A percentile compares a stretch with the other conserved stretches of the same genome.
Evolutionary conservation across 1,284 basidiomycete genomes (phyloP).

Genomic region (Meripilus lineatus): DNA sequence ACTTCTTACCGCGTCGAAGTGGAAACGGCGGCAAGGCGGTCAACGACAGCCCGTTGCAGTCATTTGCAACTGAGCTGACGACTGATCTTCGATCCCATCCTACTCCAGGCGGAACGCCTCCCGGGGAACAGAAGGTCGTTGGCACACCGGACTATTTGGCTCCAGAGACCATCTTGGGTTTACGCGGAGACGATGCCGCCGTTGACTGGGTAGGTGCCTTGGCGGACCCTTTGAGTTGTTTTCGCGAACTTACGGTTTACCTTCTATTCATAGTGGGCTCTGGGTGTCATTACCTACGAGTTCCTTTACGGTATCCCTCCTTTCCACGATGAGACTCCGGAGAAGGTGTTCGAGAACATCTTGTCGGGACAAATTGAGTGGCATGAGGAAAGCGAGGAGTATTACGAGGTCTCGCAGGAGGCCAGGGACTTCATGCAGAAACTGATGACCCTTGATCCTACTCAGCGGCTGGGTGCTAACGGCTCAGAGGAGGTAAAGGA

Average conservation of each 20-base stretch:
- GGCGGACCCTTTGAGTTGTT: slow-evolving; percentile 3
- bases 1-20: slow-evolving; percentile 45
- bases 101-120: slow-evolving; percentile 59
- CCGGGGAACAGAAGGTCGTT: slow-evolving; percentile 89
- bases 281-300: slow-evolving; percentile 98
- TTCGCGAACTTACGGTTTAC: slow-evolving; percentile 10
- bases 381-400: slow-evolving; percentile 96
- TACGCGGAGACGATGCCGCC: slow-evolving; percentile 91
- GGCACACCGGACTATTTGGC: slow-evolving; percentile 97
- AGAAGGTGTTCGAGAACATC: slow-evolving; percentile 98
- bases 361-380: slow-evolving; percentile 94
- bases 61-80: slow-evolving; percentile 77
- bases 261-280: slow-evolving; percentile 71
- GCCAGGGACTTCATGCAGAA: slow-evolving; percentile 90
- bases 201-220: slow-evolving; percentile 86
- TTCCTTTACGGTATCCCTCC: slow-evolving; percentile 97
- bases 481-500: slow-evolving; percentile 92
- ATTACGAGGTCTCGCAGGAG: slow-evolving; percentile 82
- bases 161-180: slow-evolving; percentile 93
- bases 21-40: slow-evolving; percentile 34
- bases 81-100: slow-evolving; percentile 72
- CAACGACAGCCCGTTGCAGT: slow-evolving; percentile 73
- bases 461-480: slow-evolving; percentile 76
- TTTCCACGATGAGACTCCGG: slow-evolving; percentile 95
- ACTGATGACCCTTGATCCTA: slow-evolving; percentile 81